Evolutionary conservation across 441 rosid species (phyloP).

Genomic region (Pelargonium cotyledonis): DNA sequence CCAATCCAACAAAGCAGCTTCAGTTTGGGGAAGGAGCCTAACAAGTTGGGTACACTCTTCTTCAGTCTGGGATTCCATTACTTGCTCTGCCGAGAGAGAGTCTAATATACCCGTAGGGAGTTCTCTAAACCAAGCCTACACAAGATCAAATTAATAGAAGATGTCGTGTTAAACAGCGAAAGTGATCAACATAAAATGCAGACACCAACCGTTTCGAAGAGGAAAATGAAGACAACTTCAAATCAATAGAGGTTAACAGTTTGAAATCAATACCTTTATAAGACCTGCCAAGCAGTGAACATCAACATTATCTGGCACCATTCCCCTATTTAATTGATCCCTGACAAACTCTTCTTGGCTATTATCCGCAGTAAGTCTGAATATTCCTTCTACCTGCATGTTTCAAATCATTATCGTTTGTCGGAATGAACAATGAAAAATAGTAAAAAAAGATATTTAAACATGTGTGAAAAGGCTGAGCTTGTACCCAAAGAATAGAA

Average conservation of each 20-base stretch:
- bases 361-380: slow-evolving; percentile 58
- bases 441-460: slow-evolving; percentile 23
- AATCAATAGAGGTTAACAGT: not conserved
- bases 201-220: not conserved
- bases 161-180: not conserved
- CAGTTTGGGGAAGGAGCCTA: slow-evolving; percentile 45
- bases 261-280: slow-evolving; percentile 38
- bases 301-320: slow-evolving; percentile 51
- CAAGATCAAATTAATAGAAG: slow-evolving; percentile 16
- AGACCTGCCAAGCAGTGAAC: slow-evolving; percentile 63
- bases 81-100: slow-evolving; percentile 54
- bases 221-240: not conserved
- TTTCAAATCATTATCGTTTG: not conserved
- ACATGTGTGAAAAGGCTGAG: not conserved
- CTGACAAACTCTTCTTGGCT: slow-evolving; percentile 51
- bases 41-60: slow-evolving; percentile 54
- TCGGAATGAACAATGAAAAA: not conserved
- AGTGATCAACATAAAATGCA: not conserved
- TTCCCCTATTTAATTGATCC: slow-evolving; percentile 46
- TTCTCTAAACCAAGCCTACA: slow-evolving; percentile 62
- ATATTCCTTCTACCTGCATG: slow-evolving; percentile 56
- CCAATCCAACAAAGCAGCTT: slow-evolving; percentile 63
- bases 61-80: slow-evolving; percentile 62
- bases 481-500: too few relatives aligned
- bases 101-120: slow-evolving; percentile 64